Conservation (phyloP, 495 filamentous ascomycete species). For the Lasiosphaeris hirsuta region DNA sequence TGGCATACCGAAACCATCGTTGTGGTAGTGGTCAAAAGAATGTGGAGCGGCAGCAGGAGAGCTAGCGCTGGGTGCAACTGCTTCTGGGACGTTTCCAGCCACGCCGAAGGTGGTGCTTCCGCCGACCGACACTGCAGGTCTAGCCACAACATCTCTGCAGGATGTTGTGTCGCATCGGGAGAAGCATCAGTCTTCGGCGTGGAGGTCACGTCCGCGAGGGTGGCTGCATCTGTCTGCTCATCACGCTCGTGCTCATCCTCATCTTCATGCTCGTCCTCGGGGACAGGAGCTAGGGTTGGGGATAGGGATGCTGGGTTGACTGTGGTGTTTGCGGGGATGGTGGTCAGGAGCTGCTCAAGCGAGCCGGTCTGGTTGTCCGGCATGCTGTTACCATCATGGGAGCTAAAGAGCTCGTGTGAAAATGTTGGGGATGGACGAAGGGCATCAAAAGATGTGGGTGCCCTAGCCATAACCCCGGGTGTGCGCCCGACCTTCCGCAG, state of each 20-base stretch:
- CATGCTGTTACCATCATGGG: constrained; percentile 34
- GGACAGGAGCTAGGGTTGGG: constrained; percentile 45
- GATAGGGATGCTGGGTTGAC: constrained; percentile 56
- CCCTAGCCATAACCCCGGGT: constrained; percentile 41
- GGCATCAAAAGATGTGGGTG: constrained; percentile 25
- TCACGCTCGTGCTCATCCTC: constrained; percentile 20
- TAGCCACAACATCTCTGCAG: constrained; percentile 97
- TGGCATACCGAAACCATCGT: constrained; percentile 62
- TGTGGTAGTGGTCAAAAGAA: constrained; percentile 64
- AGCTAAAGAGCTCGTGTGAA: constrained; percentile 49
- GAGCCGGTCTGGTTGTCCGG: constrained; percentile 18
- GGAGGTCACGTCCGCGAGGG: constrained; percentile 26
- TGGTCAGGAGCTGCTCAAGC: constrained; percentile 39
- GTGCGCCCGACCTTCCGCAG: constrained; percentile 58
- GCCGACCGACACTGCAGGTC: constrained; percentile 99
- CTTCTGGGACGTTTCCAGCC: constrained; percentile 54
- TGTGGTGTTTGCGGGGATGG: constrained; percentile 38
- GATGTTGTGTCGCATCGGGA: constrained; percentile 98
- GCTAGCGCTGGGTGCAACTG: constrained; percentile 52
- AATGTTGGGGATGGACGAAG: constrained; percentile 47
- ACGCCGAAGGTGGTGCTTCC: constrained; percentile 52
- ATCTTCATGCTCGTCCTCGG: constrained; percentile 32
- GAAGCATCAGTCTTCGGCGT: constrained; percentile 50
- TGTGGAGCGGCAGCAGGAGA: constrained; percentile 57
- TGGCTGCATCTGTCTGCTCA: constrained; percentile 19